Conservation (phyloP, 352 stramenopile species). For the Phytophthora podocarpi region DNA sequence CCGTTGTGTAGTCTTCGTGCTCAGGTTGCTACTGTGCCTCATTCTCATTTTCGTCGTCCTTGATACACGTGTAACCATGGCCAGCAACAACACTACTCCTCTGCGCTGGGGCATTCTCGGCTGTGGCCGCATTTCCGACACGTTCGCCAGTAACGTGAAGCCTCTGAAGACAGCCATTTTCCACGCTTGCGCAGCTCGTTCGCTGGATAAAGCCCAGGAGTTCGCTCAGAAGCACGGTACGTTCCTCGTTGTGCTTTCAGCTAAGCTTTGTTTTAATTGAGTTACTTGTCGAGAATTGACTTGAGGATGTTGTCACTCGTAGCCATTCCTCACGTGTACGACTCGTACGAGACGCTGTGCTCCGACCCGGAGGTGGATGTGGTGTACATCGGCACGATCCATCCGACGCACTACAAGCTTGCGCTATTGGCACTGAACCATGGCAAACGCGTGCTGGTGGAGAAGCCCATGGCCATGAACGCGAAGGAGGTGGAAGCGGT, state of each 20-base stretch:
- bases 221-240: slow-evolving; percentile 49
- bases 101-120: slow-evolving; percentile 69
- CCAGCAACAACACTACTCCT: slow-evolving; percentile 4
- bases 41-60: slow-evolving; percentile 14
- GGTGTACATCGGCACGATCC: slow-evolving; percentile 93
- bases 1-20: background rate
- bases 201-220: slow-evolving; percentile 47
- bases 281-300: no score
- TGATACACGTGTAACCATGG: slow-evolving; percentile 6
- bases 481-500: slow-evolving; percentile 71
- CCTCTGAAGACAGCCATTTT: slow-evolving; percentile 31
- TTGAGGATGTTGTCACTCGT: no score
- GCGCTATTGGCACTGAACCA: slow-evolving; percentile 75
- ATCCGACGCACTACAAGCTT: slow-evolving; percentile 84
- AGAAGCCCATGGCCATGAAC: slow-evolving; percentile 94
- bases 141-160: slow-evolving; percentile 57
- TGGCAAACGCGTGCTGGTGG: slow-evolving; percentile 92
- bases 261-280: no score
- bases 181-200: slow-evolving; percentile 59
- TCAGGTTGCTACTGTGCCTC: background rate
- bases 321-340: slow-evolving; percentile 56
- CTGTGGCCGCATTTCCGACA: slow-evolving; percentile 73
- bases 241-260: no score
- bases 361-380: slow-evolving; percentile 85
- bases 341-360: slow-evolving; percentile 86